phyloP scores from a whole-genome alignment of 2,329 filamentous ascomycete genomes.

The Monosporascus ibericus region DNA sequence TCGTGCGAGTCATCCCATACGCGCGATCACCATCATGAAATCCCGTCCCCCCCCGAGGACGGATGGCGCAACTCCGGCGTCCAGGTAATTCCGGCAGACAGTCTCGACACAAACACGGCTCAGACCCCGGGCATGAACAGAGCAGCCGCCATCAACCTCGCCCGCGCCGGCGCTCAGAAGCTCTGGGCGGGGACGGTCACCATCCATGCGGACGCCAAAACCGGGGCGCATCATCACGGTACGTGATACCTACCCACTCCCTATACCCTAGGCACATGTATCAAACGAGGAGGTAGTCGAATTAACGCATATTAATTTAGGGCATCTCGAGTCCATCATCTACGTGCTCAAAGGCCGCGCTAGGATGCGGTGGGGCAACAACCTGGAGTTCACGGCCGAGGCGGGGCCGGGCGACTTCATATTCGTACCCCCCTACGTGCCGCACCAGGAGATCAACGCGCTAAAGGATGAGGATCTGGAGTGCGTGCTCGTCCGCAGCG shows the following conservation, averaged over 20 bases:
- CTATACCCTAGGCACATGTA: too few species aligned
- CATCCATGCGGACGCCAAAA: constrained; percentile 37
- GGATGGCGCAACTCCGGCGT: constrained; percentile 32
- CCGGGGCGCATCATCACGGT: constrained; percentile 37
- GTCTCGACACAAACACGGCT: constrained; percentile 33
- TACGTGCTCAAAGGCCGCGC: constrained; percentile 38
- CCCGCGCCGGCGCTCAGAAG: constrained; percentile 35
- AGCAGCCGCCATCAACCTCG: constrained; percentile 37
- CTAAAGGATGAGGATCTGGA: constrained; percentile 33
- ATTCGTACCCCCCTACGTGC: constrained; percentile 37
- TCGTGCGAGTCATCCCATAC: constrained; percentile 1
- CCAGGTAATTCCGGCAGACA: constrained; percentile 33
- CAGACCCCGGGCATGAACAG: constrained; percentile 38
- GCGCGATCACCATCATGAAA: neutral
- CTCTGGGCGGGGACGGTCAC: constrained; percentile 39
- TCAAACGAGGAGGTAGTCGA: neutral
- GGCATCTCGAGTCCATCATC: constrained; percentile 37
- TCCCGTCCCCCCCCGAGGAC: constrained; percentile 8
- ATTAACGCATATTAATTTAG: neutral
- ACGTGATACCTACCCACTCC: neutral
- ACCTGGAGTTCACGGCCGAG: constrained; percentile 37
- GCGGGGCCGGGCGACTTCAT: constrained; percentile 40
- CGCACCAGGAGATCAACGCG: constrained; percentile 41
- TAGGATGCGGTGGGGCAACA: constrained; percentile 39
- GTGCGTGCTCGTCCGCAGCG: constrained; percentile 35